phyloP scores from a whole-genome alignment of 371 early-diverging fungal genomes.

The Zancudomyces culisetae region DNA sequence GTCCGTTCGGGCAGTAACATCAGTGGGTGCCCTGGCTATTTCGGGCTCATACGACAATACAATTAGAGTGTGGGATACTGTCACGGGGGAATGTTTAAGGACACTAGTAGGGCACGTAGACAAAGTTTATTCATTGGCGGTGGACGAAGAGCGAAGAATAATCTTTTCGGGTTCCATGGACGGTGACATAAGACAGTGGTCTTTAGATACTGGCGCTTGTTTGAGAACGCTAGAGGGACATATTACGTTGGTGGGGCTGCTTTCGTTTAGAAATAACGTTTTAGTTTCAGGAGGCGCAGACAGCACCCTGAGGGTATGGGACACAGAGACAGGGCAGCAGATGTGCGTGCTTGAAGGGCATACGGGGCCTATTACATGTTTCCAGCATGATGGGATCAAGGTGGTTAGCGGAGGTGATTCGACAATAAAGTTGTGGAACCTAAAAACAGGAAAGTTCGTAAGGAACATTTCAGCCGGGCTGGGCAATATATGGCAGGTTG shows the following conservation, averaged over 20 bases:
- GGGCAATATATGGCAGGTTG: constrained; percentile 81
- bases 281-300: constrained; percentile 95
- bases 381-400: constrained; percentile 76
- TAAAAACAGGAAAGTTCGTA: constrained; percentile 48
- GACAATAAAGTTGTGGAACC: constrained; percentile 88
- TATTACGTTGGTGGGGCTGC: constrained; percentile 74
- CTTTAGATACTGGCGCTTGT: constrained; percentile 58
- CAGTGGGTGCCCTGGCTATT: constrained; percentile 66
- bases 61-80: constrained; percentile 84
- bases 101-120: constrained; percentile 67
- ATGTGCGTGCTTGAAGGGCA: constrained; percentile 12
- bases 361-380: constrained; percentile 72
- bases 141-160: constrained; percentile 58
- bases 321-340: constrained; percentile 5
- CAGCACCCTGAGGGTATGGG: constrained; percentile 87
- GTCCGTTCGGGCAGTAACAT: constrained; percentile 89
- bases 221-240: constrained; percentile 69
- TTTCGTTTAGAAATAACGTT: constrained; percentile 52
- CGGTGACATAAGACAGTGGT: constrained; percentile 92
- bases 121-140: constrained; percentile 83
- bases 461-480: constrained; percentile 54
- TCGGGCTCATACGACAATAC: constrained; percentile 92
- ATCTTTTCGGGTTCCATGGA: constrained; percentile 95
- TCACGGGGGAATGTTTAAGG: constrained; percentile 41
- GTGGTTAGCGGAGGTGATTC: constrained; percentile 86